Evolutionary conservation across 768 basidiomycete species (phyloP), one percentile per base, ranked within the genome.

Genomic region (Hericium erinaceus): DNA sequence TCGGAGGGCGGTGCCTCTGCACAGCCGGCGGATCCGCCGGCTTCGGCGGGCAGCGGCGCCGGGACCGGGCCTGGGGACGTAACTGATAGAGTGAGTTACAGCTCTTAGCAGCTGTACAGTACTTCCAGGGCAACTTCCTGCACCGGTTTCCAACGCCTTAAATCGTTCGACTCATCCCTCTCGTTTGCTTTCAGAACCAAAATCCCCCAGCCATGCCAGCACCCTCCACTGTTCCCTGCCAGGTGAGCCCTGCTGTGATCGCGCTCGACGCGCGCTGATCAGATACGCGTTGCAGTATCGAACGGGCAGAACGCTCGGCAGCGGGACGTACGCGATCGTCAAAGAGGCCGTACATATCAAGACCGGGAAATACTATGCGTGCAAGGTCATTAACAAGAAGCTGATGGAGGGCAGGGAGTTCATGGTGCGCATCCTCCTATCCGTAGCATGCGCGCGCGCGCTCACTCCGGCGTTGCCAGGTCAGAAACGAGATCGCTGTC

Each of bases 361-460:
- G 75, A 92, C 93, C 1, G 84, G 84, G 20, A 82, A 97, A 71
- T 95, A 95, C 74, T 98, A 88, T 77, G 97, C 95, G 20, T 98
- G 95, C 82, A 99, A 99, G 73, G 97, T 98, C 66, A 94, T 98
- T 75, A 98, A 95, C 84, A 98, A 98, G 80, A 93, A 95, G 67
- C 83, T 97, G 58, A 97, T 97, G 94, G 90, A 95, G 69, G 95
- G 95, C 4, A 79, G 95, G 61, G 95, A 98, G 74, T 85, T 95
- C 69, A 98, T 99, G 95, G 95, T 94, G 20, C 64, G 83, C 68
- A 57, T 51, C 9, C 44, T 22, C 11, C 37, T 11, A 38, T 48
- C 22, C 38, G 38, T 48, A 52, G 28, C 2, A 4, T 33, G 28
- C 4, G 28, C 44, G 38, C 44, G 38, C 55, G 16, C 24, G 12